A percentile compares a stretch with the other conserved stretches of the same genome.
Conservation (phyloP, 1,284 basidiomycete species). For the Lentinula novae-zelandiae region DNA sequence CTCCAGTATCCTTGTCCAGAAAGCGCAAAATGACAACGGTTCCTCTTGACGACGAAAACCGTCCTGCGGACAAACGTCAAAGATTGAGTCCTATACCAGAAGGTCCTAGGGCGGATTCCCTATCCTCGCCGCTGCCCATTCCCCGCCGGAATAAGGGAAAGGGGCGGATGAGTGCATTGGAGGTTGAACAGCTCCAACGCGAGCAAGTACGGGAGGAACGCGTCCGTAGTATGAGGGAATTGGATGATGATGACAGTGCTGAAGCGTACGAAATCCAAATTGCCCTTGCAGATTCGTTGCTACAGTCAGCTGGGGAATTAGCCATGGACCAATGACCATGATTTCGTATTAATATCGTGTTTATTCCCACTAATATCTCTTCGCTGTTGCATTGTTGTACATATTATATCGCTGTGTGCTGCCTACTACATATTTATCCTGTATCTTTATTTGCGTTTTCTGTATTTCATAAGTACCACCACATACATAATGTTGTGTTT, state of each 20-base stretch:
- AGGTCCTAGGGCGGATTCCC: neutral
- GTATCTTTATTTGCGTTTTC: no score
- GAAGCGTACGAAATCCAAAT: neutral
- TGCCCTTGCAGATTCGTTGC: neutral
- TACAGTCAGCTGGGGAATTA: neutral
- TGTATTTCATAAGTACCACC: no score
- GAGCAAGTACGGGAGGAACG: neutral
- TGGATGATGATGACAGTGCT: neutral
- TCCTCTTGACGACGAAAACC: neutral
- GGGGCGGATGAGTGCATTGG: slow-evolving; percentile 6
- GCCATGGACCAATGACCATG: neutral
- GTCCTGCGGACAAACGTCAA: neutral
- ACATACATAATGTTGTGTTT: no score
- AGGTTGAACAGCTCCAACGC: neutral
- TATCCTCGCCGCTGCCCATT: neutral
- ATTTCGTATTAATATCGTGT: neutral
- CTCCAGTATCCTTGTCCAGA: neutral
- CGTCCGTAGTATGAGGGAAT: neutral
- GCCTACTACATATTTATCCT: no score
- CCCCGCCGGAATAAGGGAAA: slow-evolving; percentile 9
- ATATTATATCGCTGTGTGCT: neutral
- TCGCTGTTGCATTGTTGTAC: neutral
- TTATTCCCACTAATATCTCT: no score
- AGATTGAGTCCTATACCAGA: neutral
- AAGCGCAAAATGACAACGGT: neutral